Evolutionary conservation across 768 basidiomycete species (phyloP).

Genomic region (Tylopilus intermedius): DNA sequence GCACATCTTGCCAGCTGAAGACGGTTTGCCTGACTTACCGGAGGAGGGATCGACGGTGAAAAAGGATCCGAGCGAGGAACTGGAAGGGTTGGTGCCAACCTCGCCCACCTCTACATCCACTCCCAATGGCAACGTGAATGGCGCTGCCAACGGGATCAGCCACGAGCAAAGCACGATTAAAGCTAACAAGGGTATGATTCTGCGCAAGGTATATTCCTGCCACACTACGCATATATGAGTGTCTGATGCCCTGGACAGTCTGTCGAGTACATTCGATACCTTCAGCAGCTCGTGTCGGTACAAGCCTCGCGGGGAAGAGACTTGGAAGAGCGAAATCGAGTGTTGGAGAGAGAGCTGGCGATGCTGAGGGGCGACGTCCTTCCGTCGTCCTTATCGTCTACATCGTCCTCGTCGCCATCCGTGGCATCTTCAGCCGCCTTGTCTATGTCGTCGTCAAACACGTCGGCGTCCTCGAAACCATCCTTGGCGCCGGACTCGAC

Average conservation of each 20-base stretch:
- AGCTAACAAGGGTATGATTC: conserved; percentile 93
- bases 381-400: conserved; percentile 7
- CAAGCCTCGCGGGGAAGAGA: conserved; percentile 77
- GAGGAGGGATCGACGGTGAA: conserved; percentile 25
- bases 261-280: conserved; percentile 59
- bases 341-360: conserved; percentile 28
- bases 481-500: conserved; percentile 3
- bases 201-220: conserved; percentile 56
- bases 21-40: conserved; percentile 27
- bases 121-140: conserved; percentile 4
- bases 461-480: conserved; percentile 8
- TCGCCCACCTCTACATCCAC: conserved; percentile 21
- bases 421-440: conserved; percentile 14
- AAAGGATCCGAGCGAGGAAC: conserved; percentile 29
- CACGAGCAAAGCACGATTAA: conserved; percentile 54
- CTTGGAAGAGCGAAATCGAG: conserved; percentile 65
- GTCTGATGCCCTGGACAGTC: conserved; percentile 29
- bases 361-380: conserved; percentile 18
- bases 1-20: conserved; percentile 24
- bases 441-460: conserved; percentile 15
- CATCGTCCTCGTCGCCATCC: conserved; percentile 19
- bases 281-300: conserved; percentile 79
- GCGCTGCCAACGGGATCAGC: not conserved
- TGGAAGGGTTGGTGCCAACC: conserved; percentile 18
- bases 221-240: not conserved